Base-by-base conservation (phyloP, 108 stramenopile species). In the Conticribra guillardii region DNA sequence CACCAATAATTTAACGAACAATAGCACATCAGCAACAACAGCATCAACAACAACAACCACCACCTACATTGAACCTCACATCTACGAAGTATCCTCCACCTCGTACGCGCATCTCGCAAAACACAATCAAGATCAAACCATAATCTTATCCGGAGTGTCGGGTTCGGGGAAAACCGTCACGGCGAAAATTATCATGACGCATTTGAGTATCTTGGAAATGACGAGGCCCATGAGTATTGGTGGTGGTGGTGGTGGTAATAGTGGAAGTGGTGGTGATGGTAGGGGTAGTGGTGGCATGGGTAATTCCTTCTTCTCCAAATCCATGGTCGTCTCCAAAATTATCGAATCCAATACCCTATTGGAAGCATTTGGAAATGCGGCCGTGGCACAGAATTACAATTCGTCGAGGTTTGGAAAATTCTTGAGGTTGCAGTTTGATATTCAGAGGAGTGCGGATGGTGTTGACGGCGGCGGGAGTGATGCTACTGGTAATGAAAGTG, bases 311-410 rank as follows among this genome's bases (percentile, higher is more conserved):
- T 41, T 41, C 37, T 5, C 37, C 37, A 41, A 41, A 41, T 9
- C 8, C 37, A 41, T 41, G 37, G 67, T 80, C 15, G 87, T 91
- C 15, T 86, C 92, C 22, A 76, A 87, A 29, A 92, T 98, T 32
- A 57, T 98, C 46, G 92, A 94, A 53, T 82, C 89, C 21, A 96
- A 96, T 76, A 96, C 98, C 14, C 78, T 98, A 16, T 79, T 96
- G 63, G 96, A 96, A 66, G 89, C 92, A 26, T 96, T 96, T 80
- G 96, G 96, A 16, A 96, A 96, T 80, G 93, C 96, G 24, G 87
- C 90, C 69, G 94, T 93, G 15, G 58, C 87, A 3, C 84, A 93
- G 24, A 96, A 96, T 63, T 88, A 96, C 75, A 96, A 96, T 79
- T 86, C 84, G 4, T 76, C 69, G 32, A 74, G 93, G n/a, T 96